Evolutionary conservation across 306 rosid species (phyloP).

Genomic region (Pyrus betulifolia): DNA sequence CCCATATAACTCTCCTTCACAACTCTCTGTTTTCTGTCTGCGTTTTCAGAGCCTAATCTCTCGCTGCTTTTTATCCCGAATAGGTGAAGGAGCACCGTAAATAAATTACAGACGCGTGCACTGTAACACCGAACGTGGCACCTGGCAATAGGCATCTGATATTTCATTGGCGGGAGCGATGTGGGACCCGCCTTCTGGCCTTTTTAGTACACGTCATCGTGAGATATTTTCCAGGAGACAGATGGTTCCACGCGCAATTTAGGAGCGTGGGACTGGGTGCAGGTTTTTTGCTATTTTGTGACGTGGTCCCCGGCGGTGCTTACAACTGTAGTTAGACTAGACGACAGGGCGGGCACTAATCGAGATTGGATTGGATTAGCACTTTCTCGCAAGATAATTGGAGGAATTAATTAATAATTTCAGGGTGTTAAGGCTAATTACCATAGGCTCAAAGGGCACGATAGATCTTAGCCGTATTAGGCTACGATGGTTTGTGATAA

Average conservation of each 20-base stretch:
- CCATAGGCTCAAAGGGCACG: neutral
- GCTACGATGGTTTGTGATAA: neutral
- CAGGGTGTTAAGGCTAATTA: too few species aligned
- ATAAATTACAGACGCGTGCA: constrained; percentile 26
- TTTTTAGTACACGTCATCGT: constrained; percentile 36
- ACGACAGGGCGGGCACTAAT: constrained; percentile 1
- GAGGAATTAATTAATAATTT: neutral
- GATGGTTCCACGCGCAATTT: constrained; percentile 11
- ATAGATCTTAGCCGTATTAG: neutral
- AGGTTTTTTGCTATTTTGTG: neutral
- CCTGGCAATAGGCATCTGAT: neutral
- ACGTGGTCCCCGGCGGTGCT: constrained; percentile 21
- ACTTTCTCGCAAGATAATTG: neutral
- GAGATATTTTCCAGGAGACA: constrained; percentile 40
- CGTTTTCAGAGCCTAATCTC: neutral
- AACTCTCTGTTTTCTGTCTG: neutral
- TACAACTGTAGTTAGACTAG: constrained; percentile 4
- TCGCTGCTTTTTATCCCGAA: neutral
- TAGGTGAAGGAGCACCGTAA: constrained; percentile 18
- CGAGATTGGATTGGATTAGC: constrained; percentile 1
- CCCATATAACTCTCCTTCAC: constrained; percentile 16
- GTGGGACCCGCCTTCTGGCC: constrained; percentile 21
- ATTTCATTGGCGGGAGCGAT: constrained; percentile 10
- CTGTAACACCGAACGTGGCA: constrained; percentile 34
- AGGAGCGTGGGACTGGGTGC: constrained; percentile 11